Percentiles rank a stretch among this genome's conserved stretches.
These are phyloP conservation scores for Funneliformis geosporum DNA, from an alignment of 192 early-diverging fungal species.

Conservation along the genomic window DNA sequence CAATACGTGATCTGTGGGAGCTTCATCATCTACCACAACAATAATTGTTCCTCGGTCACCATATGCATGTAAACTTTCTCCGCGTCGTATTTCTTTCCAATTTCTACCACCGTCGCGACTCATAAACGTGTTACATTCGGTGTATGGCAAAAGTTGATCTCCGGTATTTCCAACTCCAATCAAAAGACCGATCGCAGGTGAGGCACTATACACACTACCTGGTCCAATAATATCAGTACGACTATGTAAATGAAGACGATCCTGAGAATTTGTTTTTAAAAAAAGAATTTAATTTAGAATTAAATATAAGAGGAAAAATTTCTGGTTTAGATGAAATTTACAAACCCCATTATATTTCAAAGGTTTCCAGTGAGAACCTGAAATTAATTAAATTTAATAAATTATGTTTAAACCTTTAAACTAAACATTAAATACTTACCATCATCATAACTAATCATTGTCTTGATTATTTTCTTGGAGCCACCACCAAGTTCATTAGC, in stretches of 20 bases:
- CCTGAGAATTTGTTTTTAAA: constrained; percentile 25
- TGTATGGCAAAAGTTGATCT: constrained; percentile 55
- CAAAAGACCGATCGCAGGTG: constrained; percentile 76
- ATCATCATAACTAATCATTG: constrained; percentile 88
- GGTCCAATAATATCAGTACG: constrained; percentile 64
- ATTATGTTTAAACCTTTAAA: neutral
- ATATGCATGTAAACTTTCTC: constrained; percentile 77
- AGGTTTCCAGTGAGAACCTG: neutral
- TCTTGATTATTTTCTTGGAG: constrained; percentile 65
- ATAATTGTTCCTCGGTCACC: constrained; percentile 91
- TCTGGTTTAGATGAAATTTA: neutral
- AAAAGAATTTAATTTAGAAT: neutral
- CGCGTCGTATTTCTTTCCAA: constrained; percentile 68
- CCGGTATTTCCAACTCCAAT: constrained; percentile 94
- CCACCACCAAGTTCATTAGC: constrained; percentile 59
- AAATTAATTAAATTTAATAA: neutral
- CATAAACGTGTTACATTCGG: constrained; percentile 71
- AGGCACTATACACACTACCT: constrained; percentile 66
- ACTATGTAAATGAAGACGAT: constrained; percentile 84
- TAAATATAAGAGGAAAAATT: neutral
- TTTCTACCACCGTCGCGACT: constrained; percentile 83
- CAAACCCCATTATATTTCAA: neutral
- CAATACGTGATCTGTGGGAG: constrained; percentile 61
- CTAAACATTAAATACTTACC: constrained; percentile 44
- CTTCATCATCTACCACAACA: constrained; percentile 71